Conservation (phyloP, 1,139 yeast genomes). For the Suhomyces yuchorum region DNA sequence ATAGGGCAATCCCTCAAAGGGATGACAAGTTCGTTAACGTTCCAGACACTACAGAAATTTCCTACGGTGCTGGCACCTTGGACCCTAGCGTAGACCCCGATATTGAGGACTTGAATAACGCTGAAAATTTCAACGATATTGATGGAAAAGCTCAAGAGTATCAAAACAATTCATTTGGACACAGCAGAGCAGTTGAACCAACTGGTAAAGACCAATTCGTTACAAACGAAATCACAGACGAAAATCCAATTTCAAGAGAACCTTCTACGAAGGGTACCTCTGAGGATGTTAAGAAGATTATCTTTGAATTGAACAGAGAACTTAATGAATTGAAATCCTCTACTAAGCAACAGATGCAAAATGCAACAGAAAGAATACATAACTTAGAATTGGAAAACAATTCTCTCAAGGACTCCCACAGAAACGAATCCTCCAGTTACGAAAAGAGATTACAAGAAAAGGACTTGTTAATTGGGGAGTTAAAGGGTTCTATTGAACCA, state of each 20-base stretch:
- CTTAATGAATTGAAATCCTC: conserved; percentile 46
- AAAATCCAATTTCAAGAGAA: conserved; percentile 5
- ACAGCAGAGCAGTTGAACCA: background rate
- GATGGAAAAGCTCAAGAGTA: background rate
- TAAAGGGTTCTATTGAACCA: conserved; percentile 40
- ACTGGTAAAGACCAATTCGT: background rate
- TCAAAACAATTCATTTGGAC: background rate
- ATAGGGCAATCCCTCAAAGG: conserved; percentile 17
- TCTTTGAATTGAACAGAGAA: conserved; percentile 50
- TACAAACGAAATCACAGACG: background rate
- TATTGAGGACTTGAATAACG: background rate
- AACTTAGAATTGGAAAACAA: conserved; percentile 49
- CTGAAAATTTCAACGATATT: conserved; percentile 5
- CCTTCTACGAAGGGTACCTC: conserved; percentile 6
- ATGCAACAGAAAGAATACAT: conserved; percentile 53
- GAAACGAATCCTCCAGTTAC: conserved; percentile 21
- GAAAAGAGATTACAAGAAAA: conserved; percentile 34
- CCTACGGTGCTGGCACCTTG: conserved; percentile 11
- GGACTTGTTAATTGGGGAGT: conserved; percentile 38
- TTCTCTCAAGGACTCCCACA: conserved; percentile 25
- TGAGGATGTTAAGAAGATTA: conserved; percentile 37
- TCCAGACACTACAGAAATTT: conserved; percentile 6
- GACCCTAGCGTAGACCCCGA: conserved; percentile 1
- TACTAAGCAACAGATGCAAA: conserved; percentile 53
- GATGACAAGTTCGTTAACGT: conserved; percentile 14